Conservation (phyloP, 2,329 filamentous ascomycete species). For the Ophiostoma sp. region DNA sequence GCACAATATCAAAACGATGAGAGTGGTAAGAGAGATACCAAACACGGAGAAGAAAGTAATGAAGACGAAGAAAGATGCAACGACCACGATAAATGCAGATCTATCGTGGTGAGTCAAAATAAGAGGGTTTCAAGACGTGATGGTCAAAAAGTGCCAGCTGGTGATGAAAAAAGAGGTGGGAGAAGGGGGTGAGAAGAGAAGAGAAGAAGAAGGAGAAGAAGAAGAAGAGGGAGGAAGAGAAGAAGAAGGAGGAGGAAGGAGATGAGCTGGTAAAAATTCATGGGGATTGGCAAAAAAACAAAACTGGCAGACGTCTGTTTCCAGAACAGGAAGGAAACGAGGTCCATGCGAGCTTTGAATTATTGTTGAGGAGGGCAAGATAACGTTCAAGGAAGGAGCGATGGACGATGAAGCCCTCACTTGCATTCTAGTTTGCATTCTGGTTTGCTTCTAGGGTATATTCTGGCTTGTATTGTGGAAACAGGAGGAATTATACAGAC, state of each 20-base stretch:
- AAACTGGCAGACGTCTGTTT: neutral
- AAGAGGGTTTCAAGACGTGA: slow-evolving; percentile 14
- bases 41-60: neutral
- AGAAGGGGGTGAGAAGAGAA: slow-evolving; percentile 9
- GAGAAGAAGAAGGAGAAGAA: neutral
- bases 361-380: neutral
- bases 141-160: slow-evolving; percentile 23
- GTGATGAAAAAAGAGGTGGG: slow-evolving; percentile 17
- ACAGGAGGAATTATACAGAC: neutral
- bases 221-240: neutral
- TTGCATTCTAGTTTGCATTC: no score
- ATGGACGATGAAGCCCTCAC: neutral
- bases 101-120: slow-evolving; percentile 18
- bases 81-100: neutral
- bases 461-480: neutral
- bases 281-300: neutral
- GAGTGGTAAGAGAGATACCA: neutral
- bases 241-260: neutral
- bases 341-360: neutral
- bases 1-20: slow-evolving; percentile 18
- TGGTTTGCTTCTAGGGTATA: no score
- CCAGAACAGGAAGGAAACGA: neutral
- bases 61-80: neutral
- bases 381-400: slow-evolving; percentile 1
- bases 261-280: neutral